Evolutionary conservation across 192 early-diverging fungal species (phyloP), one percentile per base, ranked within the genome.

Genomic region (Pilaira anomala): DNA sequence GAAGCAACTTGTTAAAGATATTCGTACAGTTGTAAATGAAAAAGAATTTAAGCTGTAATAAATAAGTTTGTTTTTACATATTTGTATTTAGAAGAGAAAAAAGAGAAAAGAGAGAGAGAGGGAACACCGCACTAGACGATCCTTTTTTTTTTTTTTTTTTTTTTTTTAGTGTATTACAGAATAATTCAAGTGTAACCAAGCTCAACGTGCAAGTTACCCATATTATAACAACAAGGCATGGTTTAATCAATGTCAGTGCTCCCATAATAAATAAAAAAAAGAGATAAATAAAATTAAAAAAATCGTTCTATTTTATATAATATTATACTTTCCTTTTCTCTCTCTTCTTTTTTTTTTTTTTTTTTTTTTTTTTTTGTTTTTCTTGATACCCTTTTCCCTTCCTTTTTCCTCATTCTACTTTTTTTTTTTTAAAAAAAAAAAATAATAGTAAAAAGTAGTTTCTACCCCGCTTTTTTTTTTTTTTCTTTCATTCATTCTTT

Each of bases 231-330:
- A 58, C 22, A 19, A 36, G 40, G 36, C 56, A 58, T 58, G 56
- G 56, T 58, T 42, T 58, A 58, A 57, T 57, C 36, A 57, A 57
- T 57, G 55, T 57, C 55, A 57, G 55, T 57, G 55, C 55, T 57
- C 55, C 55, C 55, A 36, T 24, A 57, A 19, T 22, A 40, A 36
- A 36, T 24, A 57, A 19, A 39, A 40, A 36, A 57, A 45, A 7
- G 2, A 1, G 16, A 46, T 46, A 46, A 46, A 18, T 7, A 19
- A 46, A 46, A 19, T 40, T 12, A 40, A 7, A 18, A 1, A 18
- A 16, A 46, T 46, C 18, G 4, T 18, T 14, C 44, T 19, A 19
- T 40, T 50, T 49, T 26, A 33, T 61, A 33, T 61, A 6, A 18
- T 29, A 3, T 26, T 46, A 45, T 18, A 26, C 28, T 45, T 28